Conservation (phyloP, 2,329 filamentous ascomycete genomes). For the Neonectria coccinea region DNA sequence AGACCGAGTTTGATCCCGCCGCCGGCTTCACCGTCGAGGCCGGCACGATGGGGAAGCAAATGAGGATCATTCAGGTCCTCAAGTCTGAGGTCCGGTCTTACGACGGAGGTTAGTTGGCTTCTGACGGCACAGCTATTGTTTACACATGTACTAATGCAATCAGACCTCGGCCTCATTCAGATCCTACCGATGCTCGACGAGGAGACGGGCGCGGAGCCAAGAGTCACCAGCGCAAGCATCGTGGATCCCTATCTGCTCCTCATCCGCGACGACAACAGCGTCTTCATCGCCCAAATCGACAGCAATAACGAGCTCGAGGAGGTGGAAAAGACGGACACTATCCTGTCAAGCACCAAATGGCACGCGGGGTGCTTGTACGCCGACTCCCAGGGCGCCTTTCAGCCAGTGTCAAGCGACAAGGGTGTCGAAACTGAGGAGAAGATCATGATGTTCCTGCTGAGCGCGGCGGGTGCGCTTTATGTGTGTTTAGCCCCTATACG, state of each 20-base stretch:
- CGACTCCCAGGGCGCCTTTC: slow-evolving; percentile 71
- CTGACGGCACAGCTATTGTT: too few species aligned
- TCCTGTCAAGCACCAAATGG: slow-evolving; percentile 76
- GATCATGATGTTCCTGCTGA: slow-evolving; percentile 82
- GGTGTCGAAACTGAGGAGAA: slow-evolving; percentile 57
- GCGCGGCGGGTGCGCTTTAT: slow-evolving; percentile 77
- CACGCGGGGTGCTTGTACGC: slow-evolving; percentile 84
- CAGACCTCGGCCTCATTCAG: slow-evolving; percentile 87
- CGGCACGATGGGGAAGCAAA: slow-evolving; percentile 82
- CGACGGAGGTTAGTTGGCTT: slow-evolving; percentile 76
- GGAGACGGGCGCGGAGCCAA: slow-evolving; percentile 83
- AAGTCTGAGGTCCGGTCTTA: slow-evolving; percentile 90
- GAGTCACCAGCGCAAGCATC: slow-evolving; percentile 84
- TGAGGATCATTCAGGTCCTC: slow-evolving; percentile 87
- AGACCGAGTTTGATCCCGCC: slow-evolving; percentile 91
- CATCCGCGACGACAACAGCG: slow-evolving; percentile 83
- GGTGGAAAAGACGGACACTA: slow-evolving; percentile 71
- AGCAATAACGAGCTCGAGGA: slow-evolving; percentile 85
- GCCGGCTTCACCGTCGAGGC: slow-evolving; percentile 89
- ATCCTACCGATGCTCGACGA: slow-evolving; percentile 95
- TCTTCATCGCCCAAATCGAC: slow-evolving; percentile 83
- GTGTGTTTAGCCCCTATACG: slow-evolving; percentile 59
- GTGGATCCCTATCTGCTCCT: slow-evolving; percentile 88
- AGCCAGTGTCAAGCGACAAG: slow-evolving; percentile 54
- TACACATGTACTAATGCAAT: slow-evolving; percentile 31